These are phyloP conservation scores for Dianthus caryophyllus DNA, from an alignment of 148 eudicot genomes.

Conservation along the genomic window DNA sequence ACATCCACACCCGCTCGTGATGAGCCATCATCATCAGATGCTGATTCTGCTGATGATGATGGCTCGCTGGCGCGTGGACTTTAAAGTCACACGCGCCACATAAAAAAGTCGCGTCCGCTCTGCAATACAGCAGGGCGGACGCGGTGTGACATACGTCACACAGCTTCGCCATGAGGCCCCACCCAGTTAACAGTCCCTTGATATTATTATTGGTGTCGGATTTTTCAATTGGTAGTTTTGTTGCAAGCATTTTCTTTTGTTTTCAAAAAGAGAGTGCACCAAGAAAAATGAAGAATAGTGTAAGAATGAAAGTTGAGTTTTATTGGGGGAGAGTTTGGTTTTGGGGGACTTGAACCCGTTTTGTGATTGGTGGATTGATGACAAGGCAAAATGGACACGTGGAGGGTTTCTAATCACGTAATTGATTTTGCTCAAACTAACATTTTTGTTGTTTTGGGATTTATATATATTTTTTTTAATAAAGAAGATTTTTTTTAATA, in stretches of 20 bases:
- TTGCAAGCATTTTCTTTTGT: slow-evolving; percentile 5
- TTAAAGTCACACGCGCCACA: slow-evolving; percentile 56
- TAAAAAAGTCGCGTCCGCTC: slow-evolving; percentile 55
- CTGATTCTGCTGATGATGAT: slow-evolving; percentile 20
- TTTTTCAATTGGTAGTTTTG: too few species aligned
- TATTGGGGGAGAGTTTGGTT: background rate
- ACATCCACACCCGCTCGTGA: slow-evolving; percentile 77
- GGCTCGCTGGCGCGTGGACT: slow-evolving; percentile 41
- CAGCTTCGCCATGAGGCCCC: slow-evolving; percentile 43
- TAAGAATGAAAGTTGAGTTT: slow-evolving; percentile 6
- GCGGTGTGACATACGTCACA: slow-evolving; percentile 55
- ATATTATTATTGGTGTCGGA: background rate
- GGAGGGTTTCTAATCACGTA: slow-evolving; percentile 18
- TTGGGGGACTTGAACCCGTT: background rate
- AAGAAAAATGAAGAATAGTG: background rate
- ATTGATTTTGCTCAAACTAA: slow-evolving; percentile 12
- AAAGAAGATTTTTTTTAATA: too few species aligned
- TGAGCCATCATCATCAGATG: slow-evolving; percentile 18
- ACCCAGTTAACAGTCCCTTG: slow-evolving; percentile 22
- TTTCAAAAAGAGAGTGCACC: background rate
- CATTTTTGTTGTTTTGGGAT: too few species aligned
- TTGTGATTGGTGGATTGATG: slow-evolving; percentile 9
- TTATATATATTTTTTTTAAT: too few species aligned
- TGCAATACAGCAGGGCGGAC: slow-evolving; percentile 56
- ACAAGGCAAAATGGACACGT: slow-evolving; percentile 28